A percentile compares a stretch with the other conserved stretches of the same genome.
phyloP scores from a whole-genome alignment of 768 basidiomycete genomes.

The Auricularia sp. region DNA sequence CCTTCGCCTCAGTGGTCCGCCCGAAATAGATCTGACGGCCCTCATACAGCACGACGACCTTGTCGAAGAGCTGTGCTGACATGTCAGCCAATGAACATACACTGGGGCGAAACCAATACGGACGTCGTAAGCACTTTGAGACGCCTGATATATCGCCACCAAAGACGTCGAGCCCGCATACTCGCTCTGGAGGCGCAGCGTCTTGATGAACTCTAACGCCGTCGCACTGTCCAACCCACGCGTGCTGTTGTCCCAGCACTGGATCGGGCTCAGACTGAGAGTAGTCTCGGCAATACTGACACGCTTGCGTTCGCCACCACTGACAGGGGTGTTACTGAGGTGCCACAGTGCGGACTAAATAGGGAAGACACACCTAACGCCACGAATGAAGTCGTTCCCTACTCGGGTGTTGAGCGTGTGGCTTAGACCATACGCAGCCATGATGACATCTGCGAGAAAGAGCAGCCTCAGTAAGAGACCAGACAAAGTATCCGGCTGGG shows the following conservation, averaged over 20 bases:
- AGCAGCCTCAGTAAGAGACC: background rate
- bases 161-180: slow-evolving; percentile 29
- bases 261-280: slow-evolving; percentile 12
- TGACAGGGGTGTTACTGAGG: slow-evolving; percentile 2
- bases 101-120: background rate
- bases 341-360: background rate
- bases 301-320: slow-evolving; percentile 29
- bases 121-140: slow-evolving; percentile 30
- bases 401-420: slow-evolving; percentile 62
- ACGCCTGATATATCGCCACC: slow-evolving; percentile 37
- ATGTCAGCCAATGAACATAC: background rate
- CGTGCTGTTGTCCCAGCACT: slow-evolving; percentile 18
- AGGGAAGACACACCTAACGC: slow-evolving; percentile 15
- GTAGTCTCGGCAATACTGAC: slow-evolving; percentile 18
- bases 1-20: slow-evolving; percentile 25
- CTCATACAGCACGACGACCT: slow-evolving; percentile 36
- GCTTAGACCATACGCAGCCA: slow-evolving; percentile 64
- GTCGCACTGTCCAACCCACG: slow-evolving; percentile 20
- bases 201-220: slow-evolving; percentile 37
- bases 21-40: slow-evolving; percentile 42
- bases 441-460: slow-evolving; percentile 34
- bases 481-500: background rate
- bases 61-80: slow-evolving; percentile 28
- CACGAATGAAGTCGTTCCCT: slow-evolving; percentile 62
- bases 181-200: slow-evolving; percentile 31